Percentiles rank a stretch among this genome's conserved stretches.
Conservation (phyloP, 169 alveolate species). For the Babesia ovis region DNA sequence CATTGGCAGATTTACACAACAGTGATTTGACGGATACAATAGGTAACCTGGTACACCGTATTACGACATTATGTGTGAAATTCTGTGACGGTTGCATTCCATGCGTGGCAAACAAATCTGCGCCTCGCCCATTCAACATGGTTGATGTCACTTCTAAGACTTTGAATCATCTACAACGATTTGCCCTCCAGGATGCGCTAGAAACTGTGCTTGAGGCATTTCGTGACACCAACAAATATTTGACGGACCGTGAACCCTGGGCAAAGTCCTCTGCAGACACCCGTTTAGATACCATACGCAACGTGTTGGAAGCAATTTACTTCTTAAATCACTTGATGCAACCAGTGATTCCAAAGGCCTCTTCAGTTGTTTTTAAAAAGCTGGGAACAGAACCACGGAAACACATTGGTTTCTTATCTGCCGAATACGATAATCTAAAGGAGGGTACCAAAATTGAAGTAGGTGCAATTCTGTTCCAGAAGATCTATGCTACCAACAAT, state of each 20-base stretch:
- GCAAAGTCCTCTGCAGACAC: slow-evolving; percentile 62
- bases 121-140: slow-evolving; percentile 77
- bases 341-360: slow-evolving; percentile 84
- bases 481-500: slow-evolving; percentile 17
- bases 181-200: slow-evolving; percentile 73
- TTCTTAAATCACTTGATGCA: slow-evolving; percentile 83
- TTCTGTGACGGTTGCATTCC: slow-evolving; percentile 79
- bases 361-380: slow-evolving; percentile 76
- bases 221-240: slow-evolving; percentile 80
- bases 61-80: slow-evolving; percentile 72
- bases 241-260: slow-evolving; percentile 90
- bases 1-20: slow-evolving; percentile 77
- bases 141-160: slow-evolving; percentile 67
- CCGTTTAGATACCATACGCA: slow-evolving; percentile 79
- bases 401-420: slow-evolving; percentile 59
- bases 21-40: slow-evolving; percentile 84
- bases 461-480: slow-evolving; percentile 54
- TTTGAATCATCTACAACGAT: slow-evolving; percentile 51
- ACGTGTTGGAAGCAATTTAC: slow-evolving; percentile 87
- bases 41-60: slow-evolving; percentile 83
- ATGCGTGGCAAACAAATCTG: slow-evolving; percentile 38
- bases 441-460: slow-evolving; percentile 48
- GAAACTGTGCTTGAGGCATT: slow-evolving; percentile 77
- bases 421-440: slow-evolving; percentile 66
- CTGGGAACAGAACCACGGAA: slow-evolving; percentile 71